Evolutionary conservation across 192 early-diverging fungal genomes (phyloP).

Genomic region (Coemansia erecta): DNA sequence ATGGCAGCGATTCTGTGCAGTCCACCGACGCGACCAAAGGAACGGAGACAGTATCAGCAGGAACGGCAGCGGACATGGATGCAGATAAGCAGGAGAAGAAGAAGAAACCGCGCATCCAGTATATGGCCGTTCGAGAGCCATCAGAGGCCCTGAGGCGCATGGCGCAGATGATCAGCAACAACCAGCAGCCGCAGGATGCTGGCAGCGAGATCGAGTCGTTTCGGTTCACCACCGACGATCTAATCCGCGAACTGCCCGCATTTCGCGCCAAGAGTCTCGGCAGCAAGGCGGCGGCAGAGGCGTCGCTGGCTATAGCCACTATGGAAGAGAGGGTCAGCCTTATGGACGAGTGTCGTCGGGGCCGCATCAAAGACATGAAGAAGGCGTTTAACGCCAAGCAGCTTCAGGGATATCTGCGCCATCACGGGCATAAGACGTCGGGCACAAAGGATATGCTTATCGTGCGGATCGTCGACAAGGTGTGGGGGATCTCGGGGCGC

Average conservation of each 20-base stretch:
- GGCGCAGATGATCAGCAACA: constrained; percentile 13
- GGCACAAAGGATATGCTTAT: constrained; percentile 30
- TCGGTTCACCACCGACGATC: constrained; percentile 28
- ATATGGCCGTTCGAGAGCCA: constrained; percentile 17
- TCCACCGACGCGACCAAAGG: not conserved
- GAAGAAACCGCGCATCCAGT: not conserved
- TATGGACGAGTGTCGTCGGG: constrained; percentile 14
- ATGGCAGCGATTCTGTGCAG: not conserved
- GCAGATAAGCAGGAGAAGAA: not conserved
- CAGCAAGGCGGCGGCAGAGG: not conserved
- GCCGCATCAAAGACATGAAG: constrained; percentile 10
- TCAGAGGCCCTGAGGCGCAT: constrained; percentile 28
- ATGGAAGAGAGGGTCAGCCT: constrained; percentile 11
- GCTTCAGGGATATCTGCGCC: constrained; percentile 27
- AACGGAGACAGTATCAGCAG: not conserved
- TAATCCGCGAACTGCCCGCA: constrained; percentile 22
- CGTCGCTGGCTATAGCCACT: constrained; percentile 5
- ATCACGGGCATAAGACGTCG: not conserved
- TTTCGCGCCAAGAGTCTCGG: constrained; percentile 9
- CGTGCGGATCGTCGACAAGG: constrained; percentile 27
- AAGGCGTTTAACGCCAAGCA: constrained; percentile 19
- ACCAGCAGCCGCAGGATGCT: constrained; percentile 1
- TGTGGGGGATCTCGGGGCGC: constrained; percentile 33
- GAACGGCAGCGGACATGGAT: no score
- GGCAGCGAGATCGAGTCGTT: constrained; percentile 22